These are phyloP conservation scores for Mycena rosella DNA, from an alignment of 768 basidiomycete species.

Conservation along the genomic window DNA sequence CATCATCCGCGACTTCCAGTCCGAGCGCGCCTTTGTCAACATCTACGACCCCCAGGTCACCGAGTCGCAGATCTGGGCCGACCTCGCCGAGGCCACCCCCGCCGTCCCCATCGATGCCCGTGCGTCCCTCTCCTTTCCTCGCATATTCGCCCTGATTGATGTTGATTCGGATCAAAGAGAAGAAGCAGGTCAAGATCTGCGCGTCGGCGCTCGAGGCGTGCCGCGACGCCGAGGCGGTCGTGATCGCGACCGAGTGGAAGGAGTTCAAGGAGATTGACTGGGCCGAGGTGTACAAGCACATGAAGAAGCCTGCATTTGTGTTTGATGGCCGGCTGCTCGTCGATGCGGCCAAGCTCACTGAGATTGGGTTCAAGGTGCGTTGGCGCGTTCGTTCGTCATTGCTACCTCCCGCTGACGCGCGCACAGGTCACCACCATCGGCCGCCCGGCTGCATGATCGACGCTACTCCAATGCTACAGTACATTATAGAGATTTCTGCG, in stretches of 20 bases:
- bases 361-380: constrained; percentile 91
- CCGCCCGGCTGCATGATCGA: constrained; percentile 43
- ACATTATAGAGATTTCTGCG: too few relatives aligned
- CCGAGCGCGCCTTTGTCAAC: constrained; percentile 87
- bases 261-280: constrained; percentile 96
- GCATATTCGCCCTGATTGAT: too few relatives aligned
- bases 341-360: constrained; percentile 80
- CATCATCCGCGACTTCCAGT: constrained; percentile 92
- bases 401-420: not conserved
- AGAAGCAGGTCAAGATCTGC: constrained; percentile 89
- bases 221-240: constrained; percentile 90
- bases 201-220: constrained; percentile 88
- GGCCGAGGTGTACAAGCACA: constrained; percentile 83
- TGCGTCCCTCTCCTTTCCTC: too few relatives aligned
- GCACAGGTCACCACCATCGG: constrained; percentile 65
- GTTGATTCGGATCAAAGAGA: too few relatives aligned
- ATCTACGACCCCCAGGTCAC: constrained; percentile 95
- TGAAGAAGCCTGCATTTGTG: constrained; percentile 99
- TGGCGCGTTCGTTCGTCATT: constrained; percentile 9
- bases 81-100: constrained; percentile 80
- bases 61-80: constrained; percentile 88
- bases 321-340: constrained; percentile 94
- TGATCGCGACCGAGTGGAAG: constrained; percentile 98
- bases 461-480: not conserved
- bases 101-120: constrained; percentile 71